Percentiles rank a stretch among this genome's conserved stretches.
Evolutionary conservation across 1,139 yeast genomes (phyloP).

Genomic region (Scheffersomyces illinoinensis): DNA sequence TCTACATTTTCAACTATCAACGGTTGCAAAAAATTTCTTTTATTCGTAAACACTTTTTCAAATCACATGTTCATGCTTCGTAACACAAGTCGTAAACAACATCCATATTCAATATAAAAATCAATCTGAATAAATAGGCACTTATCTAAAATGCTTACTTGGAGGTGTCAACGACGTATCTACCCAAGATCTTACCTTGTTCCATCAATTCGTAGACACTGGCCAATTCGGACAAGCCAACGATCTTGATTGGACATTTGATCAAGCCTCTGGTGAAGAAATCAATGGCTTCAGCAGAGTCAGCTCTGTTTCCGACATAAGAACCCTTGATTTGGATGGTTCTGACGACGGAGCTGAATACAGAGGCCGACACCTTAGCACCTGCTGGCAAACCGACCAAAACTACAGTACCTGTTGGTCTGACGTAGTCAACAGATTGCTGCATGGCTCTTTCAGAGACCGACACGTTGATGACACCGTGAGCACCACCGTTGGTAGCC

Average conservation of each 20-base stretch:
- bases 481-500: constrained; percentile 77
- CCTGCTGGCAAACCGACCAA: constrained; percentile 76
- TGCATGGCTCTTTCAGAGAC: constrained; percentile 67
- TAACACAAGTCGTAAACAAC: background rate
- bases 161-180: constrained; percentile 74
- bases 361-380: constrained; percentile 63
- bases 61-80: background rate
- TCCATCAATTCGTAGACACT: constrained; percentile 67
- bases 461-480: constrained; percentile 73
- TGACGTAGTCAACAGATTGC: constrained; percentile 63
- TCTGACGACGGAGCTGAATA: constrained; percentile 65
- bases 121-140: background rate
- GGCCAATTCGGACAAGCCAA: constrained; percentile 66
- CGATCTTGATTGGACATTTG: constrained; percentile 68
- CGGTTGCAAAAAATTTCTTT: background rate
- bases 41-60: background rate
- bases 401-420: constrained; percentile 71
- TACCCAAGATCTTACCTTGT: constrained; percentile 69
- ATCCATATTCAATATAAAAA: background rate
- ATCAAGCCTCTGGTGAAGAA: constrained; percentile 71
- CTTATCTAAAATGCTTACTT: constrained; percentile 31
- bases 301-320: constrained; percentile 81
- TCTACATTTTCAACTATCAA: background rate
- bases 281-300: constrained; percentile 73
- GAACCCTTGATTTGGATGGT: constrained; percentile 69